Conservation (phyloP, 2,329 filamentous ascomycete genomes). For the Paecilomyces niveus region DNA sequence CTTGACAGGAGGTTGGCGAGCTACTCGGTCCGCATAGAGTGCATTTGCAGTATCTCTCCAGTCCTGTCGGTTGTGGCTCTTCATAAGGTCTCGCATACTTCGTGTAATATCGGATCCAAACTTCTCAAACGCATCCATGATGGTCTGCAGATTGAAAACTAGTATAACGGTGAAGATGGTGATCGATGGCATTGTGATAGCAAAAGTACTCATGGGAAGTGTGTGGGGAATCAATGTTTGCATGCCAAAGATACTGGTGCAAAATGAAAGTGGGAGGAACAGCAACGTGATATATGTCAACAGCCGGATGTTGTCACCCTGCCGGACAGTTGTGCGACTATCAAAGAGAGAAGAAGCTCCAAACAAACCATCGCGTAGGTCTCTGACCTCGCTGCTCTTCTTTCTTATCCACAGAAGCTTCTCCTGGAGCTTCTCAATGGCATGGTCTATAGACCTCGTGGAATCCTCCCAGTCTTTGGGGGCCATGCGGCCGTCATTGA, state of each 20-base stretch:
- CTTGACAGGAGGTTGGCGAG: conserved; percentile 2
- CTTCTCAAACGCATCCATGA: conserved; percentile 3
- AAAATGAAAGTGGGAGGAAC: conserved; percentile 13
- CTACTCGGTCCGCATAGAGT: conserved; percentile 2
- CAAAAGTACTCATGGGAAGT: conserved; percentile 3
- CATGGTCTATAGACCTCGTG: not conserved
- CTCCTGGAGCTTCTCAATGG: conserved; percentile 3
- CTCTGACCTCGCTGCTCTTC: conserved; percentile 2
- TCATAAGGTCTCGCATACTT: conserved; percentile 2
- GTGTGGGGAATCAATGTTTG: conserved; percentile 1
- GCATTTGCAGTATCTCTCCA: conserved; percentile 4
- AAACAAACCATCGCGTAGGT: conserved; percentile 3
- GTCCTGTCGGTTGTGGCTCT: conserved; percentile 3
- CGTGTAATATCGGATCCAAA: not conserved
- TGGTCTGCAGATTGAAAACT: conserved; percentile 5
- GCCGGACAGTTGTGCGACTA: conserved; percentile 11
- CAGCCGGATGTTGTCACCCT: conserved; percentile 14
- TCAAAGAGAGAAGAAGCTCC: conserved; percentile 10
- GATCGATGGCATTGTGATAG: conserved; percentile 5
- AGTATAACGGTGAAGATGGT: conserved; percentile 4
- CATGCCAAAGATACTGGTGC: conserved; percentile 8
- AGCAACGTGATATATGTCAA: conserved; percentile 14
- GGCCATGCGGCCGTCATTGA: conserved; percentile 3
- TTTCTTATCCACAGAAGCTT: conserved; percentile 3
- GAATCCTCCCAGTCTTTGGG: conserved; percentile 3